Percentiles rank a stretch among this genome's conserved stretches.
Evolutionary conservation across 305 asterid genomes (phyloP).

Genomic region (Solanum hybrid): DNA sequence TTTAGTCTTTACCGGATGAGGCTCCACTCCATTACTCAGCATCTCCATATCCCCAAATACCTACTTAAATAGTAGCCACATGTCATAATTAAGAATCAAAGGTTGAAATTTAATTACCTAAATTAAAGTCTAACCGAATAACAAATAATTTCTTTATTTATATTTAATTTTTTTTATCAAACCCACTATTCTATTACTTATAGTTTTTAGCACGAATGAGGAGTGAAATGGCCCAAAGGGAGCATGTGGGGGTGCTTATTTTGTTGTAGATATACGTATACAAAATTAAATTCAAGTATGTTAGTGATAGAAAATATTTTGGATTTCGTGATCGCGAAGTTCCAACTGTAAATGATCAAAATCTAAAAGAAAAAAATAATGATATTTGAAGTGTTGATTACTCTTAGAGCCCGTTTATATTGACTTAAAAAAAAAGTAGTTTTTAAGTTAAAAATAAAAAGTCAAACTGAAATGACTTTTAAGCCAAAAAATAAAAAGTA

Average conservation of each 20-base stretch:
- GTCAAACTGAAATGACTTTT: too few species aligned
- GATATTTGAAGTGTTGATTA: background rate
- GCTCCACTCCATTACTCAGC: background rate
- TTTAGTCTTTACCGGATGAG: background rate
- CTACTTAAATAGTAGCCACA: background rate
- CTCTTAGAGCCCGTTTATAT: background rate
- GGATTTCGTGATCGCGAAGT: background rate
- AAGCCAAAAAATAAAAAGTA: too few species aligned
- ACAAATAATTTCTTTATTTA: background rate
- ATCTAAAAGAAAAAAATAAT: too few species aligned
- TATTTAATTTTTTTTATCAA: too few species aligned
- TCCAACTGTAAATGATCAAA: background rate
- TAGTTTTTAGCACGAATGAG: background rate
- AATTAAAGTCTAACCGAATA: background rate
- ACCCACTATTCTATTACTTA: background rate
- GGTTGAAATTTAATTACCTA: too few species aligned
- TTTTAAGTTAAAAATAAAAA: too few species aligned
- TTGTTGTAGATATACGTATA: background rate
- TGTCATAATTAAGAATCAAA: background rate
- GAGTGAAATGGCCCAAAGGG: background rate
- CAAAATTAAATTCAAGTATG: background rate
- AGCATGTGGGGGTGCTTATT: background rate
- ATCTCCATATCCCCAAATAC: background rate
- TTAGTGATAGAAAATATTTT: background rate
- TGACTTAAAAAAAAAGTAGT: too few species aligned